Conservation (phyloP, 805 yeast species). For the Kluyveromyces siamensis region DNA sequence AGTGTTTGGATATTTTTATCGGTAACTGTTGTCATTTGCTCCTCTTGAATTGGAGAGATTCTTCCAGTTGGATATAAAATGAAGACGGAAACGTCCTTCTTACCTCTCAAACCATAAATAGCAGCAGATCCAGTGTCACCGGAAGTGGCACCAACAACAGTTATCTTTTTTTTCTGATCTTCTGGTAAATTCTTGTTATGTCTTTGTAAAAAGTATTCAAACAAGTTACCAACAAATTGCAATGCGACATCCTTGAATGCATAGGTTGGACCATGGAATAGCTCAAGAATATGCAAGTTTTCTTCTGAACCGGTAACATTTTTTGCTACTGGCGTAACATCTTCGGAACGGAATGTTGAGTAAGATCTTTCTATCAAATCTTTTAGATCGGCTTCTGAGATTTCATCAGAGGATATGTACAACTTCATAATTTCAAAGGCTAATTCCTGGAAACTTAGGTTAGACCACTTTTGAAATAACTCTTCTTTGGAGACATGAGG, state of each 20-base stretch:
- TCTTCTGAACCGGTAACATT: conserved; percentile 46
- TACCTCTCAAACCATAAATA: conserved; percentile 93
- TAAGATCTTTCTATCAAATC: conserved; percentile 62
- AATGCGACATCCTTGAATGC: conserved; percentile 98
- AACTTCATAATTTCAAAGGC: conserved; percentile 81
- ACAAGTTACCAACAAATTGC: conserved; percentile 94
- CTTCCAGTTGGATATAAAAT: conserved; percentile 95
- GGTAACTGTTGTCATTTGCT: conserved; percentile 94
- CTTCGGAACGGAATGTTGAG: conserved; percentile 78
- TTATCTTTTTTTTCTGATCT: conserved; percentile 64
- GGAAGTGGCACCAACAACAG: conserved; percentile 98
- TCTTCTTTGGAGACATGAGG: conserved; percentile 53
- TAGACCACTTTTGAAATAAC: conserved; percentile 58
- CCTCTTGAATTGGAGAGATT: conserved; percentile 95
- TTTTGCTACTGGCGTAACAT: conserved; percentile 75
- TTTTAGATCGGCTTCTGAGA: conserved; percentile 59
- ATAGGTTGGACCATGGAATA: conserved; percentile 98
- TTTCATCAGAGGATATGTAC: conserved; percentile 66
- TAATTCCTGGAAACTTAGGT: conserved; percentile 70
- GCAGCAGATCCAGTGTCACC: conserved; percentile 99
- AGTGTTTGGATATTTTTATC: conserved; percentile 91
- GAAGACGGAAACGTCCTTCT: conserved; percentile 95
- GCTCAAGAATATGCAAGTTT: conserved; percentile 70
- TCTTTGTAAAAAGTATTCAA: conserved; percentile 82
- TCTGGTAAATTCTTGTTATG: conserved; percentile 48